Conservation (phyloP, 768 basidiomycete species). For the Leucocoprinus birnbaumii region DNA sequence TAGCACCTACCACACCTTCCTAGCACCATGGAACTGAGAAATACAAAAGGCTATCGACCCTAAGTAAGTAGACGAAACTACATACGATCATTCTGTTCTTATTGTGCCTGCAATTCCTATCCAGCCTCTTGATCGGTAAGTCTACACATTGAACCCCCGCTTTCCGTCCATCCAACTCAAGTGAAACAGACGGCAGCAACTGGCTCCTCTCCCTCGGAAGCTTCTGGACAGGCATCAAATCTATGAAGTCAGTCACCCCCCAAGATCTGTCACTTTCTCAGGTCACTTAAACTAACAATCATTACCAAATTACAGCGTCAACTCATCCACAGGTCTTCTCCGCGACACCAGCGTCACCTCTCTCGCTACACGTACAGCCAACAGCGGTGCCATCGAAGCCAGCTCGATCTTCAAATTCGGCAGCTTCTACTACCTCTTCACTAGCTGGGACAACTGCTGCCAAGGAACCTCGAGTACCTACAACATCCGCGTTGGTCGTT, state of each 20-base stretch:
- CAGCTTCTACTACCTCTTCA: conserved; percentile 52
- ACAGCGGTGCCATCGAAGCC: conserved; percentile 47
- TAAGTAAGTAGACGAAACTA: conserved; percentile 30
- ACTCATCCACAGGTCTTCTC: conserved; percentile 39
- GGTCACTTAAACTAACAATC: neutral
- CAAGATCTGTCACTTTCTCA: neutral
- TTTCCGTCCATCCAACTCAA: neutral
- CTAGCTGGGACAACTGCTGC: conserved; percentile 55
- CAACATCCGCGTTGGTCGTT: conserved; percentile 57
- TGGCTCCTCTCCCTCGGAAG: conserved; percentile 53
- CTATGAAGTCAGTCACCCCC: conserved; percentile 22
- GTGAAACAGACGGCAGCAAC: conserved; percentile 30
- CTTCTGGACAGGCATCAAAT: conserved; percentile 56
- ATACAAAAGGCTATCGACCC: conserved; percentile 46
- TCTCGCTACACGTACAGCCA: conserved; percentile 42
- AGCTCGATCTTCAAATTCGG: conserved; percentile 41
- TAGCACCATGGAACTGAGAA: neutral
- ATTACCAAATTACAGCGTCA: conserved; percentile 21
- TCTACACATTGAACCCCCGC: neutral
- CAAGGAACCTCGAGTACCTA: conserved; percentile 49
- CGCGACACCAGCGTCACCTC: conserved; percentile 35
- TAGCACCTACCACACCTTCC: neutral
- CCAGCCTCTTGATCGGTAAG: conserved; percentile 30
- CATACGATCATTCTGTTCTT: too few relatives aligned
- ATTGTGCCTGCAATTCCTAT: neutral